phyloP scores from a whole-genome alignment of 2,329 filamentous ascomycete species.

The Decorospora gaudefroyi region DNA sequence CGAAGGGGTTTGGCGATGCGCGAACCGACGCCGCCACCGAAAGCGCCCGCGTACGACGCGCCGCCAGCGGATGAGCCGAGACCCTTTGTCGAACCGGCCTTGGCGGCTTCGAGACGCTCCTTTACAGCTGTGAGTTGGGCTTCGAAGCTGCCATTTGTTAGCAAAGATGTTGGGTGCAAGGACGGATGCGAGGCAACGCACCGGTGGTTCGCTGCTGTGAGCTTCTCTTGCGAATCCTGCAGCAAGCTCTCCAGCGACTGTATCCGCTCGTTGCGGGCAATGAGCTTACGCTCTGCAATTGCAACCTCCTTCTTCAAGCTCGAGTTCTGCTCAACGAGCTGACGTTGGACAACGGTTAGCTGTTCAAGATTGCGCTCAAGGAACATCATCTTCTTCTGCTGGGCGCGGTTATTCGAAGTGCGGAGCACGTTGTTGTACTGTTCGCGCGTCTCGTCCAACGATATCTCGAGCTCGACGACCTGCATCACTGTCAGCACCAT shows the following conservation, averaged over 20 bases:
- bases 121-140: slow-evolving; percentile 96
- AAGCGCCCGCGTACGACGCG: slow-evolving; percentile 68
- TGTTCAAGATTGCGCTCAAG: slow-evolving; percentile 97
- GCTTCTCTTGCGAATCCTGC: slow-evolving; percentile 97
- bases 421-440: slow-evolving; percentile 99
- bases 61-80: slow-evolving; percentile 65
- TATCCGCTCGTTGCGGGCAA: slow-evolving; percentile 95
- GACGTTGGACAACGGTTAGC: slow-evolving; percentile 93
- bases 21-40: slow-evolving; percentile 57
- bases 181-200: slow-evolving; percentile 56
- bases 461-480: slow-evolving; percentile 96
- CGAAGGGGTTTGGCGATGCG: slow-evolving; percentile 68
- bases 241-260: slow-evolving; percentile 88
- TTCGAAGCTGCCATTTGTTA: slow-evolving; percentile 74
- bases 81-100: slow-evolving; percentile 85
- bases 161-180: background rate
- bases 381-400: slow-evolving; percentile 99
- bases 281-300: slow-evolving; percentile 95
- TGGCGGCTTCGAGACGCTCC: slow-evolving; percentile 94
- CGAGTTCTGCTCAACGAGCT: slow-evolving; percentile 97
- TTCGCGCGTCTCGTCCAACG: slow-evolving; percentile 93
- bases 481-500: slow-evolving; percentile 31
- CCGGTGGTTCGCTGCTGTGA: slow-evolving; percentile 96
- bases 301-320: slow-evolving; percentile 97
- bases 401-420: slow-evolving; percentile 94